phyloP scores from a whole-genome alignment of 371 early-diverging fungal species.

The Mortierella sp. region DNA sequence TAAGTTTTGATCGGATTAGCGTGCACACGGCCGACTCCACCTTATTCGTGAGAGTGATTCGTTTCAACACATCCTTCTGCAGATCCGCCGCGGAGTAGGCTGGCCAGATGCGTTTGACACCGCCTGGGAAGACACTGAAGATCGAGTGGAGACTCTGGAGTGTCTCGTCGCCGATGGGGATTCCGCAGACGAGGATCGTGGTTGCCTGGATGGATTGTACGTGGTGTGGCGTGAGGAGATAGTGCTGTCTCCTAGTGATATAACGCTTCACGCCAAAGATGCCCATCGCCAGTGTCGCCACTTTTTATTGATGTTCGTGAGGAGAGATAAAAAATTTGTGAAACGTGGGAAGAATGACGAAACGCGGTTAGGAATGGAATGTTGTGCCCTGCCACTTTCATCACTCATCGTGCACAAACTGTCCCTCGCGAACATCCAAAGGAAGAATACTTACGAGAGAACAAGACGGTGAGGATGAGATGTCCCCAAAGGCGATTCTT shows the following conservation, averaged over 20 bases:
- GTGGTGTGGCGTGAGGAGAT: slow-evolving; percentile 30
- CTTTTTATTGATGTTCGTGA: background rate
- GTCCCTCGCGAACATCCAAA: no score
- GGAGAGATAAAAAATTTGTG: background rate
- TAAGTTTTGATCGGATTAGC: slow-evolving; percentile 29
- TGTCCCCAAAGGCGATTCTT: slow-evolving; percentile 52
- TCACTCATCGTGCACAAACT: no score
- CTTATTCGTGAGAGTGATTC: slow-evolving; percentile 63
- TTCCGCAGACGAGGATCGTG: slow-evolving; percentile 74
- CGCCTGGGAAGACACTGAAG: slow-evolving; percentile 79
- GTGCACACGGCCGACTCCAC: slow-evolving; percentile 40
- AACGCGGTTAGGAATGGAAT: background rate
- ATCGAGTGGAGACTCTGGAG: slow-evolving; percentile 60
- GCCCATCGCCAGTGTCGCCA: slow-evolving; percentile 21
- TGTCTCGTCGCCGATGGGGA: slow-evolving; percentile 64
- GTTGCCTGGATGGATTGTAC: slow-evolving; percentile 68
- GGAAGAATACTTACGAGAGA: slow-evolving; percentile 31
- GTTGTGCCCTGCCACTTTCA: background rate
- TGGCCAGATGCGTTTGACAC: slow-evolving; percentile 78
- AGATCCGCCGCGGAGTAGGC: slow-evolving; percentile 64
- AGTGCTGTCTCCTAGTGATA: slow-evolving; percentile 37
- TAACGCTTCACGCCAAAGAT: slow-evolving; percentile 28
- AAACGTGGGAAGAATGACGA: background rate
- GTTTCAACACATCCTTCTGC: slow-evolving; percentile 67
- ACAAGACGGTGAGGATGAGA: slow-evolving; percentile 42